Evolutionary conservation across 805 yeast genomes (phyloP).

Genomic region (Kodamaea restingae): DNA sequence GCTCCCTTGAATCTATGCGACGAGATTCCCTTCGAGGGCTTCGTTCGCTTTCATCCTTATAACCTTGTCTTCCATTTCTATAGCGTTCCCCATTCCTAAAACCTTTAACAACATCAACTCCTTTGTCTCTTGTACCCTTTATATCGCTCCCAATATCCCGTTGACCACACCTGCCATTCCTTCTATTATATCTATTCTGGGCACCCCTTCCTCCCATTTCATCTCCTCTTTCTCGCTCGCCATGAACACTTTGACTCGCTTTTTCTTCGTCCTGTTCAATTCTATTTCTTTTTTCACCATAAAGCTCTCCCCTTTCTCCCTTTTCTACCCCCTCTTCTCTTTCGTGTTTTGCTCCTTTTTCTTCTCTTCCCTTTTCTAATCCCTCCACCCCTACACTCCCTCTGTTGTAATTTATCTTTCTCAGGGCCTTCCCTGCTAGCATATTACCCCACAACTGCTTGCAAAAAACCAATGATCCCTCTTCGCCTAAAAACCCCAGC

Average conservation of each 20-base stretch:
- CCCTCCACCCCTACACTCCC: slow-evolving; percentile 1
- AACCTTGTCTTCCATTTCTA: too few relatives aligned
- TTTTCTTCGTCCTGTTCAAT: too few relatives aligned
- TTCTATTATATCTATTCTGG: too few relatives aligned
- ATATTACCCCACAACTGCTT: slow-evolving; percentile 42
- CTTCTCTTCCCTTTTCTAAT: slow-evolving; percentile 8
- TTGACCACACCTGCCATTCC: not conserved
- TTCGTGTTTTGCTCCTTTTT: slow-evolving; percentile 2
- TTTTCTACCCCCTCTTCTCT: too few relatives aligned
- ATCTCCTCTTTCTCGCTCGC: not conserved
- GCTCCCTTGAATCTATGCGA: too few relatives aligned
- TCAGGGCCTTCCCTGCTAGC: slow-evolving; percentile 35
- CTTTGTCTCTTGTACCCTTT: too few relatives aligned
- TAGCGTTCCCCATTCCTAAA: too few relatives aligned
- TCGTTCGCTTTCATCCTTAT: too few relatives aligned
- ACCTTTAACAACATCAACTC: too few relatives aligned
- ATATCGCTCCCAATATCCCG: not conserved
- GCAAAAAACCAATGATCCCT: slow-evolving; percentile 38
- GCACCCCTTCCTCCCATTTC: not conserved
- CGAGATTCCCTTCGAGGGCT: too few relatives aligned
- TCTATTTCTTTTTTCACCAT: too few relatives aligned
- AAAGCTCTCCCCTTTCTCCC: not conserved
- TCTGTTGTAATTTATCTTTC: slow-evolving; percentile 2
- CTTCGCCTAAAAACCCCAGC: slow-evolving; percentile 42
- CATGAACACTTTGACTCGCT: too few relatives aligned